Evolutionary conservation across 805 yeast species (phyloP).

Genomic region (Scheffersomyces lignosus): DNA sequence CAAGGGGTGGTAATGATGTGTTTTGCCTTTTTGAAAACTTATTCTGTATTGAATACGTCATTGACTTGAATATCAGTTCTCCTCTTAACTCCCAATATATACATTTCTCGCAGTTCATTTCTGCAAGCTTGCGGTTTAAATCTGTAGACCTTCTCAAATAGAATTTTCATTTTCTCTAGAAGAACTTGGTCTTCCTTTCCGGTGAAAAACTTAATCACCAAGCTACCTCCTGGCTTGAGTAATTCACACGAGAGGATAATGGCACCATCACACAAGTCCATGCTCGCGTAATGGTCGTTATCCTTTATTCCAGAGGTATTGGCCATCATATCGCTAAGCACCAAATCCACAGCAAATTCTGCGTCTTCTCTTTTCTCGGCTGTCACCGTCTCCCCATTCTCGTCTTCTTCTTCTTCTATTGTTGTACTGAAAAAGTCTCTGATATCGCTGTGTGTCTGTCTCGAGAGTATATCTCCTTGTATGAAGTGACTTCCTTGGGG

Average conservation of each 20-base stretch:
- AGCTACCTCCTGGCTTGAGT: constrained; percentile 67
- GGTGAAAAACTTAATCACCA: constrained; percentile 81
- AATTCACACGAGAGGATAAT: constrained; percentile 69
- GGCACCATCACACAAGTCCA: constrained; percentile 93
- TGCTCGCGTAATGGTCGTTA: constrained; percentile 79
- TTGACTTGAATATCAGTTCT: constrained; percentile 17
- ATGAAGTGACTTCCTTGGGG: constrained; percentile 38
- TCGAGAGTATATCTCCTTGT: constrained; percentile 41
- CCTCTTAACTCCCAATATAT: constrained; percentile 67
- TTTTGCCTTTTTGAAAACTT: too few relatives aligned
- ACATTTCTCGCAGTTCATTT: constrained; percentile 76
- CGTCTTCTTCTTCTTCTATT: constrained; percentile 9
- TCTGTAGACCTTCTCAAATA: constrained; percentile 63
- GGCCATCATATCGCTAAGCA: constrained; percentile 85
- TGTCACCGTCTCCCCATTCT: constrained; percentile 6
- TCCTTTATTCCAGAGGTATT: constrained; percentile 83
- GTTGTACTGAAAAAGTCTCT: constrained; percentile 47
- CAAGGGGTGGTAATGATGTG: too few relatives aligned
- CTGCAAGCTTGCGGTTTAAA: constrained; percentile 84
- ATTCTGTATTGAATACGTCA: constrained; percentile 4
- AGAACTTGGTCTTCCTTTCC: constrained; percentile 75
- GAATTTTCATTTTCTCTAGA: constrained; percentile 55
- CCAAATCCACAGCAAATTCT: constrained; percentile 31
- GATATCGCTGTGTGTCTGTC: constrained; percentile 56
- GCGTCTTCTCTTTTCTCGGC: constrained; percentile 11